Conservation (phyloP, 805 yeast genomes). For the Spencermartinsiella europaea region DNA sequence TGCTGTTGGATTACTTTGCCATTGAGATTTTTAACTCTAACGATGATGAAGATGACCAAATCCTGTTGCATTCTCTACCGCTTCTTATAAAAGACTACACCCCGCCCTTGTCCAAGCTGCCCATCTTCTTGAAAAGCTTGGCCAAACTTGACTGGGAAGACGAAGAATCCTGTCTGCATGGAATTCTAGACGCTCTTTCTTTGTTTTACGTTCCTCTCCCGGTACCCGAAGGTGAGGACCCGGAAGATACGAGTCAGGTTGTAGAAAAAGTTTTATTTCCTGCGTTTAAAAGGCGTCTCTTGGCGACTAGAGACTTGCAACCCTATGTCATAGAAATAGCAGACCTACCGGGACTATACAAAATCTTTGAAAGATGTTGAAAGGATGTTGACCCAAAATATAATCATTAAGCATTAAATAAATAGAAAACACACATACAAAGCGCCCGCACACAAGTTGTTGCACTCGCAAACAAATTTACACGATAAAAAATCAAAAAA, state of each 20-base stretch:
- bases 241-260: slow-evolving; percentile 23
- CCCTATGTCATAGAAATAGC: slow-evolving; percentile 77
- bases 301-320: slow-evolving; percentile 54
- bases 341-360: slow-evolving; percentile 82
- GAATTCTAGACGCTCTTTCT: slow-evolving; percentile 63
- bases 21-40: slow-evolving; percentile 37
- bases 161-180: slow-evolving; percentile 65
- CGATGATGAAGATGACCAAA: slow-evolving; percentile 24
- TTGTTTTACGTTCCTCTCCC: slow-evolving; percentile 65
- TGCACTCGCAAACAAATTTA: neutral
- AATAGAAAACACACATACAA: neutral
- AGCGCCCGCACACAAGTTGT: neutral
- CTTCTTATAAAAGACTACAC: slow-evolving; percentile 56
- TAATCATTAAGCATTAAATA: neutral
- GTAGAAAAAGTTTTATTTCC: slow-evolving; percentile 67
- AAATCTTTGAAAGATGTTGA: slow-evolving; percentile 84
- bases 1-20: slow-evolving; percentile 82
- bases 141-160: slow-evolving; percentile 60
- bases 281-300: slow-evolving; percentile 50
- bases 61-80: slow-evolving; percentile 51
- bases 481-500: too few relatives aligned
- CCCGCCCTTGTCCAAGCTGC: slow-evolving; percentile 61
- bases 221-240: slow-evolving; percentile 27
- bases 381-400: neutral
- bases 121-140: slow-evolving; percentile 59